Evolutionary conservation across 2,329 filamentous ascomycete species (phyloP), one percentile per base, ranked within the genome.

Genomic region (Berkeleyomyces rouxiae): DNA sequence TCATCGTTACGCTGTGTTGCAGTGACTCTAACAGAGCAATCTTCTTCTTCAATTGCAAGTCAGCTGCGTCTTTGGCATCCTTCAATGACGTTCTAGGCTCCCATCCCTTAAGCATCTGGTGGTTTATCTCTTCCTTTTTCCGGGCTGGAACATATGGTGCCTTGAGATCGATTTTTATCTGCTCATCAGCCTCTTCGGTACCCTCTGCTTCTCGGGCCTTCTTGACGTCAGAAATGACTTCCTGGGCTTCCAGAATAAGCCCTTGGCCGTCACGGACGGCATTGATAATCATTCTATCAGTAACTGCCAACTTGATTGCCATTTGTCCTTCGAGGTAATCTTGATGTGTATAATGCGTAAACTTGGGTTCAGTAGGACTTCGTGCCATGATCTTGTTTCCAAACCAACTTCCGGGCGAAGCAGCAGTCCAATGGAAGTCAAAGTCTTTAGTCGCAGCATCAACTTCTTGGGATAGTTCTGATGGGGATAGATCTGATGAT

Each of bases 341-440:
- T 31, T 59, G 51, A 13, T 64, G 43, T n/a, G 63, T 64, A 40
- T 62, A 62, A 33, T 53, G 23, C 33, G 7, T 51, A 39, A 40
- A 61, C 40, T 16, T 55, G 33, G 42, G 49, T n/a, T 57, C 60
- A 37, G 49, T 16, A 11, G 37, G 16, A 11, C 63, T 62, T 33
- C 57, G 7, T 4, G n/a, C 33, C 36, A 46, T 47, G 3, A 64
- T 39, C 23, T 57, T 60, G 16, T 59, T 62, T 11, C 44, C 57
- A 39, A 61, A 43, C 65, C 65, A 66, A 3, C 61, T 60, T 42
- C 43, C 36, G 10, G 65, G 65, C n/a, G 65, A 63, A 7, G 64
- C 65, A 10, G 65, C 64, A 7, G 60, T 58, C 64, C 61, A 63
- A 58, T 66, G 59, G 13, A 62, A 62, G 44, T 64, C 47, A n/a